Evolutionary conservation across 2,329 filamentous ascomycete genomes (phyloP).

Genomic region (Cercospora zeina): DNA sequence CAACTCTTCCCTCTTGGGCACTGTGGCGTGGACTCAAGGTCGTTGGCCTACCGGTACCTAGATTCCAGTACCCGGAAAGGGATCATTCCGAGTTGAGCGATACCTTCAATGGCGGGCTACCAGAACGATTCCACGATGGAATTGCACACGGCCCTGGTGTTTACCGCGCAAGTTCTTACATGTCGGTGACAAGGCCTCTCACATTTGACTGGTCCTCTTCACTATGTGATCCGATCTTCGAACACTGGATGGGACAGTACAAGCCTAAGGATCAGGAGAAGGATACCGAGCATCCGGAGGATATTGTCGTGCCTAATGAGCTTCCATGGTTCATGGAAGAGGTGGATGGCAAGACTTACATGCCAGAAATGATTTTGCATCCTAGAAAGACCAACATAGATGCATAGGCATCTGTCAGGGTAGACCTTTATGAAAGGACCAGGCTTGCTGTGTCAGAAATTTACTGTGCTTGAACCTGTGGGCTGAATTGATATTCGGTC

Average conservation of each 20-base stretch:
- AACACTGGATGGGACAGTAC: constrained; percentile 39
- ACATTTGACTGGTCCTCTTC: constrained; percentile 40
- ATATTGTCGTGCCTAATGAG: constrained; percentile 22
- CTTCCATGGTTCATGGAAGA: constrained; percentile 38
- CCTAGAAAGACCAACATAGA: constrained; percentile 41
- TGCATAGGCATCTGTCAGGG: not conserved
- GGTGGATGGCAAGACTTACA: constrained; percentile 39
- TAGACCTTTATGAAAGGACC: not conserved
- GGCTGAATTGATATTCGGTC: not conserved
- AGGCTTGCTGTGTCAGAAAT: too few relatives aligned
- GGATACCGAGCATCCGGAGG: not conserved
- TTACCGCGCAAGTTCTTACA: constrained; percentile 35
- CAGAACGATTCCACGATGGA: constrained; percentile 5
- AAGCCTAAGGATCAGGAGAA: not conserved
- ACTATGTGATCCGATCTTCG: constrained; percentile 39
- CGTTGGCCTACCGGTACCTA: constrained; percentile 50
- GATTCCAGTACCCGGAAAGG: constrained; percentile 37
- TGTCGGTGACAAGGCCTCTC: constrained; percentile 26
- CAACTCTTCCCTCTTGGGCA: constrained; percentile 76
- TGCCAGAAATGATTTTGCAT: constrained; percentile 44
- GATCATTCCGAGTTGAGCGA: constrained; percentile 27
- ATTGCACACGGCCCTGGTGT: constrained; percentile 1
- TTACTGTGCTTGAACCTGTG: not conserved
- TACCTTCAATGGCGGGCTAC: not conserved
- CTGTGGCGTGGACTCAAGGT: constrained; percentile 74